Base-by-base conservation (phyloP, 2,329 filamentous ascomycete genomes). In the Pseudogymnoascus sp. region DNA sequence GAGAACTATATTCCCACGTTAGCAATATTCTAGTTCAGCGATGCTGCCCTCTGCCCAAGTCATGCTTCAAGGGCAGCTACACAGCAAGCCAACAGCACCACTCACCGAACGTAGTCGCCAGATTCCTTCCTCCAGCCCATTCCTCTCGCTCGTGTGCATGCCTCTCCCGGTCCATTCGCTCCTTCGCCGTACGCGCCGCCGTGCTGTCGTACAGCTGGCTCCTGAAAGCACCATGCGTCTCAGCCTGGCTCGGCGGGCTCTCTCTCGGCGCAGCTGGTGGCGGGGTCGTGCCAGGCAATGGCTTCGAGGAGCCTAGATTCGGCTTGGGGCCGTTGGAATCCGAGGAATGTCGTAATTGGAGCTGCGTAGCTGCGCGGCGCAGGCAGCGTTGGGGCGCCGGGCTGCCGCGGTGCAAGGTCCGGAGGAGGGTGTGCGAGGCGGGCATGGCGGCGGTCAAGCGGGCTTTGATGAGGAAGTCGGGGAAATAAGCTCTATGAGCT, bases 181-280 rank as follows among this genome's bases (percentile, higher is more conserved):
- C 83, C n/a, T 80, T 74, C 66, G 78, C 76, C 65, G 85, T 75
- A 63, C 84, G 79, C 61, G 79, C 76, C 59, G 77, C 78, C 59
- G 84, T 83, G 65, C 82, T 84, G 66, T 83, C 80, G 69, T 84
- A 81, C 68, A 86, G 78, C 73, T 86, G 84, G 17, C 82, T 82
- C 68, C 81, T 79, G 69, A 86, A 86, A 3, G 76, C 73, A 55
- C 77, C 67, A 13, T 74, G 76, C 21, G 13, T 44, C 15, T 62
- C 59, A 31, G 59, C 58, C 35, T 59, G 58, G 35, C 58, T 59
- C 8, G 35, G 58, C 58, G 8, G 38, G 58, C 35, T 25, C 6
- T 39, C 17, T 39, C 38, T 59, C 3, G 58, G n/a, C 29, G 48
- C 48, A 12, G 48, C 48, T 8, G 48, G 48, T 12, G 48, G 48